Evolutionary conservation across 176 grass and related monocot species (phyloP).

Genomic region (Chrysopogon serrulatus): DNA sequence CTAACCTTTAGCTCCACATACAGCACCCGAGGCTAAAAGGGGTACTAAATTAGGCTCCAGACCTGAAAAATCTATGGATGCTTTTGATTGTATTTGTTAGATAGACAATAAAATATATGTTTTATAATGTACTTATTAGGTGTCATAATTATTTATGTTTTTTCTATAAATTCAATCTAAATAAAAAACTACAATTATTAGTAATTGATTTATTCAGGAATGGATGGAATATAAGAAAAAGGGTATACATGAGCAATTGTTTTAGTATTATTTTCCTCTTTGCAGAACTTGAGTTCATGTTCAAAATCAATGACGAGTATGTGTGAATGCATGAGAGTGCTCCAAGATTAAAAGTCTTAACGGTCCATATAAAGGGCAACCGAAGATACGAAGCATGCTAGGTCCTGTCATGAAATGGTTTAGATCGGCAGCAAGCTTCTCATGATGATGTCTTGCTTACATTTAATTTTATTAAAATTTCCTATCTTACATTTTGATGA

Average conservation of each 20-base stretch:
- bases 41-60: too few species aligned
- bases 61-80: too few species aligned
- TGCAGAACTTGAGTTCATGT: neutral
- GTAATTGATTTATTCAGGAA: neutral
- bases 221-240: neutral
- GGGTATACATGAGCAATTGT: neutral
- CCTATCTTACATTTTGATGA: neutral
- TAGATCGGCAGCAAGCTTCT: constrained; percentile 6
- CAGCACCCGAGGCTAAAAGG: too few species aligned
- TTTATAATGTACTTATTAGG: too few species aligned
- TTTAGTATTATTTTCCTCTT: neutral
- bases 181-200: too few species aligned
- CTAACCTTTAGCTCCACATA: too few species aligned
- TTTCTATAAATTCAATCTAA: neutral
- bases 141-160: neutral
- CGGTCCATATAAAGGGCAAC: neutral
- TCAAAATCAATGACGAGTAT: neutral
- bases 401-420: constrained; percentile 4
- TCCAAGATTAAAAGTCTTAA: neutral
- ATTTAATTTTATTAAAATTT: constrained; percentile 25
- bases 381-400: neutral
- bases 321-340: neutral
- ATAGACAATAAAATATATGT: too few species aligned
- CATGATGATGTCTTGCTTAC: constrained; percentile 13
- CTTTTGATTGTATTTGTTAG: too few species aligned